phyloP scores from a whole-genome alignment of 139 green algal genomes.

The Raphidocelis subcapitata region DNA sequence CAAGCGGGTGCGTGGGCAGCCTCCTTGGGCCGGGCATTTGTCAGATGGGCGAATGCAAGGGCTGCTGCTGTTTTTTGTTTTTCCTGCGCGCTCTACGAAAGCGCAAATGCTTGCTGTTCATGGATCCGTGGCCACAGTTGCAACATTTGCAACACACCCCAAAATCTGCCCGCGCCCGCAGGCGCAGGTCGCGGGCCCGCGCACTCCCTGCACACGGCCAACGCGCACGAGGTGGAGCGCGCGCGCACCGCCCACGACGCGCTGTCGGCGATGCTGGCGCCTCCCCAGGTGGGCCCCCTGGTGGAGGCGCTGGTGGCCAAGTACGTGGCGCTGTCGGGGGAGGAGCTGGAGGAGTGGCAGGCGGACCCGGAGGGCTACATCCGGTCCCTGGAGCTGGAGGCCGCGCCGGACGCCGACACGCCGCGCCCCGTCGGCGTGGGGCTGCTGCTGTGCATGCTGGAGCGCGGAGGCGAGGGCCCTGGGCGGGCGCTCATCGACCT shows the following conservation, averaged over 20 bases:
- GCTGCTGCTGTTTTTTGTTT: too few species aligned
- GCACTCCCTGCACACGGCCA: background rate
- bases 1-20: too few species aligned
- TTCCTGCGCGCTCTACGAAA: background rate
- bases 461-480: slow-evolving; percentile 52
- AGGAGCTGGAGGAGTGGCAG: slow-evolving; percentile 78
- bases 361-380: slow-evolving; percentile 63
- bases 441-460: slow-evolving; percentile 79
- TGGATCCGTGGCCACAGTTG: too few species aligned
- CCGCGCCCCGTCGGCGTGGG: slow-evolving; percentile 72
- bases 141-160: too few species aligned
- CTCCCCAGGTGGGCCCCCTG: slow-evolving; percentile 36
- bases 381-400: slow-evolving; percentile 69
- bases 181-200: too few species aligned
- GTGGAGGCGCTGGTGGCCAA: slow-evolving; percentile 60
- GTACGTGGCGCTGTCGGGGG: slow-evolving; percentile 68
- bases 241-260: slow-evolving; percentile 27
- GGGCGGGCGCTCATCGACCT: slow-evolving; percentile 47
- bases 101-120: slow-evolving; percentile 10
- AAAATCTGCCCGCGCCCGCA: too few species aligned
- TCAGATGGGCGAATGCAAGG: too few species aligned
- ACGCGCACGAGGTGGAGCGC: background rate
- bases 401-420: slow-evolving; percentile 71
- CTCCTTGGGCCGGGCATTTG: too few species aligned
- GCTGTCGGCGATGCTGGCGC: slow-evolving; percentile 33